A percentile compares a stretch with the other conserved stretches of the same genome.
phyloP scores from a whole-genome alignment of 768 basidiomycete genomes.

The Clitopilus passeckerianus region DNA sequence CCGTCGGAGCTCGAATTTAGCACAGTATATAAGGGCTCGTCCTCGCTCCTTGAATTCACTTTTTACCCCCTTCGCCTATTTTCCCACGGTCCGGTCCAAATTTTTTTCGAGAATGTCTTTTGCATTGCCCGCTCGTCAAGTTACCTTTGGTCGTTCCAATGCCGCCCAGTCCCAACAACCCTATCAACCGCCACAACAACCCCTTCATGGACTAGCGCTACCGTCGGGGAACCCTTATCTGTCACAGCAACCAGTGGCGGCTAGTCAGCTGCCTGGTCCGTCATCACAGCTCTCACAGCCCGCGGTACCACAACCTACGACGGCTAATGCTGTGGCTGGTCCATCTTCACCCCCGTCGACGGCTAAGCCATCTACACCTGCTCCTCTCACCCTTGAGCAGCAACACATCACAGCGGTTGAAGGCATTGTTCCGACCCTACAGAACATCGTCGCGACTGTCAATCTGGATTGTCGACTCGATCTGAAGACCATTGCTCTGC shows the following conservation, averaged over 20 bases:
- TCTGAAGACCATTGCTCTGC: slow-evolving; percentile 96
- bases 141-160: slow-evolving; percentile 69
- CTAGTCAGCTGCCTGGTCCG: slow-evolving; percentile 43
- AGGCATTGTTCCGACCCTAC: slow-evolving; percentile 97
- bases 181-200: slow-evolving; percentile 24
- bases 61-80: slow-evolving; percentile 28
- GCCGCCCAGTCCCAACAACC: slow-evolving; percentile 36
- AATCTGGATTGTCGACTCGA: slow-evolving; percentile 96
- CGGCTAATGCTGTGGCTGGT: slow-evolving; percentile 44
- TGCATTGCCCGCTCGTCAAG: slow-evolving; percentile 72
- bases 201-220: slow-evolving; percentile 48
- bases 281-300: slow-evolving; percentile 54
- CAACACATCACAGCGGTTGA: slow-evolving; percentile 96
- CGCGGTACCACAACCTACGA: slow-evolving; percentile 20
- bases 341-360: slow-evolving; percentile 50
- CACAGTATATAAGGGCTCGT: slow-evolving; percentile 38
- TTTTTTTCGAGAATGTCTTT: slow-evolving; percentile 41
- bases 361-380: slow-evolving; percentile 56
- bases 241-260: slow-evolving; percentile 27
- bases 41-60: slow-evolving; percentile 19
- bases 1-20: slow-evolving; percentile 40
- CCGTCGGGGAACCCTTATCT: slow-evolving; percentile 53
- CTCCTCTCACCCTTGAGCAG: slow-evolving; percentile 78
- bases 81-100: slow-evolving; percentile 37
- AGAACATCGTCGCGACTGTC: slow-evolving; percentile 99